Evolutionary conservation across 2,329 filamentous ascomycete genomes (phyloP).

Genomic region (Verticillium klebahnii): DNA sequence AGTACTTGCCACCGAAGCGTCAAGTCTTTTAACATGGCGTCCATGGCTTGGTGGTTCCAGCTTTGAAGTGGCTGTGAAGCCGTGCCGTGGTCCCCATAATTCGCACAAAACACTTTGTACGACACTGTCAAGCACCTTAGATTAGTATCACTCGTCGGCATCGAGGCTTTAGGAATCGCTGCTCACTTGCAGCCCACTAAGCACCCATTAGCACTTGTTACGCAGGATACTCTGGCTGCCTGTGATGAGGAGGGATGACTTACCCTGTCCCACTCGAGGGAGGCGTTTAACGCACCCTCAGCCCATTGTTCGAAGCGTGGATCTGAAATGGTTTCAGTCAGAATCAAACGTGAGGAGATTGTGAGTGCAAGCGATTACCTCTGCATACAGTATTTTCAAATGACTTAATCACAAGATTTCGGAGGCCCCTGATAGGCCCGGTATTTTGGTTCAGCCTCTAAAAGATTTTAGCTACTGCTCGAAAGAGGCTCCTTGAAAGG

Average conservation of each 20-base stretch:
- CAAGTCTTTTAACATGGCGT: conserved; percentile 28
- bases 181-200: neutral
- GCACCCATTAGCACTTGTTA: too few species aligned
- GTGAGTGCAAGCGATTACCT: conserved; percentile 1
- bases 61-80: conserved; percentile 18
- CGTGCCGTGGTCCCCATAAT: conserved; percentile 32
- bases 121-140: neutral
- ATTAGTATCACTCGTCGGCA: conserved; percentile 18
- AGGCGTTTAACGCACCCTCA: neutral
- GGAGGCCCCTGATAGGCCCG: neutral
- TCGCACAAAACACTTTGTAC: conserved; percentile 27
- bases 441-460: neutral
- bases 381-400: conserved; percentile 3
- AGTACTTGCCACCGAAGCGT: conserved; percentile 23
- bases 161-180: conserved; percentile 22
- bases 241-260: conserved; percentile 6
- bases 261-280: neutral
- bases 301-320: neutral
- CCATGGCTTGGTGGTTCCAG: conserved; percentile 42
- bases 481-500: neutral
- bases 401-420: neutral
- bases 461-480: too few species aligned
- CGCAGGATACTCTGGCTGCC: too few species aligned
- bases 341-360: neutral
- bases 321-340: neutral